Evolutionary conservation across 2,329 filamentous ascomycete species (phyloP).

Genomic region (Beauveria varroae): DNA sequence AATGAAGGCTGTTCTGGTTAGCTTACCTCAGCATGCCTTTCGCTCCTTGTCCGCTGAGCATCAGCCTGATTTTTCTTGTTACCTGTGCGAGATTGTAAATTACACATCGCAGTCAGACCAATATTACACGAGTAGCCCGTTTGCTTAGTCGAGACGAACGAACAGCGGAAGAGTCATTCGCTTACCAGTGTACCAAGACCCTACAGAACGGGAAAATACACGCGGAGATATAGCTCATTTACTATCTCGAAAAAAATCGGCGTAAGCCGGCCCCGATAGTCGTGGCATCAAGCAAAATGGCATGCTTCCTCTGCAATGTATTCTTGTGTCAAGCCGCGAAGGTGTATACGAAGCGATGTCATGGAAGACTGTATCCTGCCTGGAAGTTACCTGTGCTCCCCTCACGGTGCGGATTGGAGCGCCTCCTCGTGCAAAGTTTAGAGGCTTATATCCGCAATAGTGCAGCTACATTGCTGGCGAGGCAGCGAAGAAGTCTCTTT

Average conservation of each 20-base stretch:
- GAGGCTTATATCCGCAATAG: constrained; percentile 2
- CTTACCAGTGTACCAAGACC: not conserved
- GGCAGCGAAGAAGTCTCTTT: not conserved
- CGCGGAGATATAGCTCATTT: not conserved
- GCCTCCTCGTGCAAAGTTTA: not conserved
- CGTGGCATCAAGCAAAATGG: constrained; percentile 42
- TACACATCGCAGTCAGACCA: not conserved
- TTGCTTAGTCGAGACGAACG: not conserved
- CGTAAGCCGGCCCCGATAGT: constrained; percentile 26
- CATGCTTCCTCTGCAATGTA: constrained; percentile 43
- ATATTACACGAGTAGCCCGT: not conserved
- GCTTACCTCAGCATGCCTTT: constrained; percentile 16
- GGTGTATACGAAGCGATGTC: constrained; percentile 32
- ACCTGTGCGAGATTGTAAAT: not conserved
- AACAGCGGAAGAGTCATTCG: not conserved
- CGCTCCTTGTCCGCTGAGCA: not conserved
- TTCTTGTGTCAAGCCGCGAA: constrained; percentile 35
- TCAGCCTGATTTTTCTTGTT: not conserved
- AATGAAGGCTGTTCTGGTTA: constrained; percentile 22
- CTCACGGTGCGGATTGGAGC: not conserved
- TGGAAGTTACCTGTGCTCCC: constrained; percentile 3
- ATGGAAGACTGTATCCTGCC: constrained; percentile 34
- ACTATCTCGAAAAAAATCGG: not conserved
- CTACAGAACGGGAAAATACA: constrained; percentile 2
- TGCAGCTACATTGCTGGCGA: not conserved